Evolutionary conservation across 2,329 filamentous ascomycete genomes (phyloP), one percentile per base, ranked within the genome.

Genomic region (Colletotrichum ledebouriae): DNA sequence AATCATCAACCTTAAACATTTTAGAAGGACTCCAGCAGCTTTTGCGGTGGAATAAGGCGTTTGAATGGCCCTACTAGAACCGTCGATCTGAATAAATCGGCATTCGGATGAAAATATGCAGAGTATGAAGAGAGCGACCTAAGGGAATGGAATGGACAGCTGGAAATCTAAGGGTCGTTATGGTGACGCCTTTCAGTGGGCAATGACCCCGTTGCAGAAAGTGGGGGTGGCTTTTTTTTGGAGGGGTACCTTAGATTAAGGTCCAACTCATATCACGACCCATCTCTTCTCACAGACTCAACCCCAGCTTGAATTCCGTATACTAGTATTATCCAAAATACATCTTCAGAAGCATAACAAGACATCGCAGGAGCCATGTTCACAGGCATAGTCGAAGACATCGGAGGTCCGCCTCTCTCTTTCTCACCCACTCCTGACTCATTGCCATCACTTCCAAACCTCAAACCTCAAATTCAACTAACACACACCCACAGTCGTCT

Each of bases 361-460:
- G 20, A 20, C 2, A 46, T 3, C 3, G 42, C 20, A 29, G 7
- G 72, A 73, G 78, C 59, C 69, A 98, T 99, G 96, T 98, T 99
- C 77, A 98, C 96, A 66, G 96, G 96, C 73, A 92, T 97, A 70
- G 93, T 97, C 62, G 94, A 97, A 82, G 92, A 91, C 70, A 91
- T 98, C 72, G 96, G 96, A 84, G 94, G 95, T 97, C 84, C 81
- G 90, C 5, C 33, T n/a, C 53, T 63, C 83, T 65, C 59, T 44
- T 46, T 41, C 52, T 15, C 29, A 7, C 29, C 29, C 29, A 58
- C 15, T 46, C 58, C 33, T 25, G 37, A 56, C 39, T 29, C 12
- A 52, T 29, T 20, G 34, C 62, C 25, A 20, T 46, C 33, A 41
- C 29, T 29, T 47, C 53, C 53, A 63, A 63, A 20, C 17, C 53